phyloP scores from a whole-genome alignment of 495 filamentous ascomycete species.

The Aspergillus indologenus region DNA sequence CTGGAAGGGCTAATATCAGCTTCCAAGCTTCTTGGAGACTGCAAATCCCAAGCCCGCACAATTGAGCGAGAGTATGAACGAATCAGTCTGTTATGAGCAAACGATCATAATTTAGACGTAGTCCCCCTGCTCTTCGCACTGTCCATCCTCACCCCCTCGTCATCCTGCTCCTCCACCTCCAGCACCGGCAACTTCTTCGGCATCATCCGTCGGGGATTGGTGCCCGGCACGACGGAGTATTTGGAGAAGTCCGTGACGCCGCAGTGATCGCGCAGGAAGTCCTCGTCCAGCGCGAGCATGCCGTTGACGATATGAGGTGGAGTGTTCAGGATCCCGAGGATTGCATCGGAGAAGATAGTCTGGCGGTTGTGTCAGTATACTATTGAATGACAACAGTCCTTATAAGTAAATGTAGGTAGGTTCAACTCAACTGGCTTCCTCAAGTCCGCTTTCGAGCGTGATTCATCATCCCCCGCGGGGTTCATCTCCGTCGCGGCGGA shows the following conservation, averaged over 20 bases:
- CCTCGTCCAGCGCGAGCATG: conserved; percentile 71
- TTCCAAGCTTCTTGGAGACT: too few species aligned
- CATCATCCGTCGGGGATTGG: conserved; percentile 73
- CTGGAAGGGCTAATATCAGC: too few species aligned
- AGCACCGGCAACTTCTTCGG: conserved; percentile 66
- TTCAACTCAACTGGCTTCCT: conserved; percentile 53
- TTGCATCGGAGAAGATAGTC: conserved; percentile 76
- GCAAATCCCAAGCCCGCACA: too few species aligned
- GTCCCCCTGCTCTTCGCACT: conserved; percentile 43
- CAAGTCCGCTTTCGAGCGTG: conserved; percentile 47
- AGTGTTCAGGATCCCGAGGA: conserved; percentile 68
- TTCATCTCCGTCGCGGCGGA: conserved; percentile 64
- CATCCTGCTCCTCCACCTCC: conserved; percentile 74
- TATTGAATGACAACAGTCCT: not conserved
- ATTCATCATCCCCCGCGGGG: conserved; percentile 34
- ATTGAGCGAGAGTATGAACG: too few species aligned
- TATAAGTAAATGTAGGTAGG: too few species aligned
- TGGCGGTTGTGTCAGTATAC: not conserved
- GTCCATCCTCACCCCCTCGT: conserved; percentile 73
- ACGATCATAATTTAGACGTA: conserved; percentile 28
- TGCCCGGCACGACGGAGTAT: conserved; percentile 66
- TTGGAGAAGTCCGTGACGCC: conserved; percentile 70
- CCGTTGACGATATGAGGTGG: conserved; percentile 65
- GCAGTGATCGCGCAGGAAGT: conserved; percentile 66
- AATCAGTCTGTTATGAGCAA: too few species aligned